Base-by-base conservation (phyloP, 2,329 filamentous ascomycete genomes). In the Epichloe sp. region DNA sequence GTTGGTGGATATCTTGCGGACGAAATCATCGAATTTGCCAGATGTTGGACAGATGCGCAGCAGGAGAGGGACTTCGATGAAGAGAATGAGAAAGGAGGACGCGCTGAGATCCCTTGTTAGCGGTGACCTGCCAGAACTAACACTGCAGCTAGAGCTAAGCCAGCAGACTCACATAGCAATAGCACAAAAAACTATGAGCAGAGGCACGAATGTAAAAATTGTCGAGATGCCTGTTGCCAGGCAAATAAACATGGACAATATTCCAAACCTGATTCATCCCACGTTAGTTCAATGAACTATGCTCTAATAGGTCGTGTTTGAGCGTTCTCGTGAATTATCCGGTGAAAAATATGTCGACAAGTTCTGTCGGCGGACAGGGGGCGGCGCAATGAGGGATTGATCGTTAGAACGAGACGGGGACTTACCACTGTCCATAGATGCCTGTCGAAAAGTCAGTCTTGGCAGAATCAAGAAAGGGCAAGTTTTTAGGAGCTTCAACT, bases 1-100 rank as follows among this genome's bases (percentile, higher is more conserved):
- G 75, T 96, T 97, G 53, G 90, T 95, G 56, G 88, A 88, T 74
- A 98, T 87, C 63, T 80, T 84, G 69, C 91, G 89, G 68, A 98
- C 91, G 66, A 89, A 84, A 58, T 72, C 74, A 68, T 98, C 93
- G 72, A 98, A 98, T 57, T 79, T 82, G 57, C 83, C 70, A 14
- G 91, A 97, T 5, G 93, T 98, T 53, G 93, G 93, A 74, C 93
- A 98, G 73, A 98, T 96, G 70, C 93, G 87, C 55, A 98, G 83
- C 52, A 98, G 86, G 53, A 97, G 83, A 31, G 93, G 93, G 17
- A 98, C 84, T 69, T 98, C 87, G 64, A 91, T 77, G 70, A 93
- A 93, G 63, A 93, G 73, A 63, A 93, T 85, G 60, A 90, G 62
- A 60, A 89, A 80, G 14, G 82, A 77, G 47, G 77, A 88, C 54